Percentiles rank a stretch among this genome's conserved stretches.
Conservation (phyloP, 177 flowering plant species). For the Vitis hybrid region DNA sequence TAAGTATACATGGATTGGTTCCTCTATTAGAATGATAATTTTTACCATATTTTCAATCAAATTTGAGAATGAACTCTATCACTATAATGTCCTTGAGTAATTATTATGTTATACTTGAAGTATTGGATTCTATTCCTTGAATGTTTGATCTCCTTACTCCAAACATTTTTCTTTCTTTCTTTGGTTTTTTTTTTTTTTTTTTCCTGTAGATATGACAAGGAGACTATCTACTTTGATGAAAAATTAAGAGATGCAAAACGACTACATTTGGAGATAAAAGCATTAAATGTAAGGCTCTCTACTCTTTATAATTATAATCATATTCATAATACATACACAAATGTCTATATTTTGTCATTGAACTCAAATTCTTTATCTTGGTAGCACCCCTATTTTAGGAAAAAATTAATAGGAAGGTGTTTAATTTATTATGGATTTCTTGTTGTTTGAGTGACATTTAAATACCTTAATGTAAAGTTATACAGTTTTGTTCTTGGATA, state of each 20-base stretch:
- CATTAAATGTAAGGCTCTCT: conserved; percentile 30
- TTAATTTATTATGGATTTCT: neutral
- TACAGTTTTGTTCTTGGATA: neutral
- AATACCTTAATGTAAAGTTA: neutral
- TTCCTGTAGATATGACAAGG: conserved; percentile 30
- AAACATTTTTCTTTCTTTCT: too few relatives aligned
- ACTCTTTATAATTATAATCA: neutral
- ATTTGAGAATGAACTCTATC: too few relatives aligned
- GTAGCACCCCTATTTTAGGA: too few relatives aligned
- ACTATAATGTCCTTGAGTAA: too few relatives aligned
- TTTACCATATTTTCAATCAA: too few relatives aligned
- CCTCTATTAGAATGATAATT: too few relatives aligned
- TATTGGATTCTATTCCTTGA: neutral
- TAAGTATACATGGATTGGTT: too few relatives aligned
- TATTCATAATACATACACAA: too few relatives aligned
- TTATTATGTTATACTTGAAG: too few relatives aligned
- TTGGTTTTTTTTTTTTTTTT: neutral
- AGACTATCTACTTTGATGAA: conserved; percentile 41
- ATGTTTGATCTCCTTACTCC: neutral
- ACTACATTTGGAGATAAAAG: conserved; percentile 26
- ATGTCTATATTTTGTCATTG: too few relatives aligned
- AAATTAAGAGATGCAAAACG: conserved; percentile 34
- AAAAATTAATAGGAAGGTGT: neutral
- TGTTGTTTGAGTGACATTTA: neutral
- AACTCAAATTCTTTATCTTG: too few relatives aligned